A percentile compares a stretch with the other conserved stretches of the same genome.
Evolutionary conservation across 768 basidiomycete genomes (phyloP).

Genomic region (Leucogyrophana mollusca): DNA sequence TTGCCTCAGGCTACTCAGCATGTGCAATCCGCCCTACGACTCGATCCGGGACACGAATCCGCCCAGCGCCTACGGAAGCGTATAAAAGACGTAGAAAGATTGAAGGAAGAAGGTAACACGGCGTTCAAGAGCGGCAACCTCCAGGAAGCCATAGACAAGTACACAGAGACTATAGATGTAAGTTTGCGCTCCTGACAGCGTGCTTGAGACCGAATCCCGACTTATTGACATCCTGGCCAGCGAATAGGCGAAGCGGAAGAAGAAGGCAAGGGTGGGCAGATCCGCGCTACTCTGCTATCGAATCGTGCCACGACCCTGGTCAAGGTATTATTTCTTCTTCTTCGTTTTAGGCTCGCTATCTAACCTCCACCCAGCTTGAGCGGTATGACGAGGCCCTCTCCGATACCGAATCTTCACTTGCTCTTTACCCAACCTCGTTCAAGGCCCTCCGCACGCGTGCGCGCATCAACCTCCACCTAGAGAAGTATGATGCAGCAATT

Average conservation of each 20-base stretch:
- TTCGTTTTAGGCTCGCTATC: conserved; percentile 4
- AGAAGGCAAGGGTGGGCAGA: conserved; percentile 77
- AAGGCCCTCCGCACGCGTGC: conserved; percentile 88
- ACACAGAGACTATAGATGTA: conserved; percentile 71
- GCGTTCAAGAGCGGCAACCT: conserved; percentile 65
- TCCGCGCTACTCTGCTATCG: conserved; percentile 75
- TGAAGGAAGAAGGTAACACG: conserved; percentile 83
- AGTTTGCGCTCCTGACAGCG: conserved; percentile 11
- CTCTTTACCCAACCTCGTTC: conserved; percentile 63
- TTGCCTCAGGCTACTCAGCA: conserved; percentile 74
- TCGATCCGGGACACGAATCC: conserved; percentile 74
- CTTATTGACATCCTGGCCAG: conserved; percentile 30
- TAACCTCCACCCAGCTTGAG: conserved; percentile 46
- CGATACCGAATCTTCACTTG: conserved; percentile 70
- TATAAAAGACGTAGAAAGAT: conserved; percentile 76
- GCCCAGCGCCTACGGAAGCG: conserved; percentile 74
- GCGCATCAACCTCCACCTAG: conserved; percentile 71
- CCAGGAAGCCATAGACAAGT: conserved; percentile 64
- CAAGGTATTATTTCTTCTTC: conserved; percentile 46
- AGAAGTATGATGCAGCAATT: conserved; percentile 70
- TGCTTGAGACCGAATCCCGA: neutral
- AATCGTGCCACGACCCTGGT: conserved; percentile 82
- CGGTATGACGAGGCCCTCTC: conserved; percentile 64
- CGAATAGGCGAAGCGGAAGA: conserved; percentile 65
- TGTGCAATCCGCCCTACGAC: conserved; percentile 63